Percentiles rank a stretch among this genome's conserved stretches.
Conservation (phyloP, 225 moss, liverwort and hornwort genomes). For the Neckera pumila region DNA sequence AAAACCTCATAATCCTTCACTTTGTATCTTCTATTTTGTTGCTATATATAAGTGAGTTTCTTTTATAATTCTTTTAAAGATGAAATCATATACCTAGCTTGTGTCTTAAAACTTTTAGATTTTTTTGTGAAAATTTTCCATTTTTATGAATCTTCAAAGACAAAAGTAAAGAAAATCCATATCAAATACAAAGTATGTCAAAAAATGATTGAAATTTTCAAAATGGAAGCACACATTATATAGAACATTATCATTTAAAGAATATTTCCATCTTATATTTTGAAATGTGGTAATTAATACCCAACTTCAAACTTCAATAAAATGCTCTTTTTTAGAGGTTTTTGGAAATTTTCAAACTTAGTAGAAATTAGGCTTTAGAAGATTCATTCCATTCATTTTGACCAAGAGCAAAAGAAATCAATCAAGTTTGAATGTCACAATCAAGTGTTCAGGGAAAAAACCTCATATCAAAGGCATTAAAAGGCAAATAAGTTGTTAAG, state of each 20-base stretch:
- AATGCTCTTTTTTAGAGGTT: neutral
- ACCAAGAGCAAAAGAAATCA: neutral
- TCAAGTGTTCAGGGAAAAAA: neutral
- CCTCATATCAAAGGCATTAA: neutral
- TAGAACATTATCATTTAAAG: neutral
- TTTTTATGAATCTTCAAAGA: neutral
- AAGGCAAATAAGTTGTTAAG: neutral
- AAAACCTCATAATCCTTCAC: neutral
- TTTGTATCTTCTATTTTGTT: neutral
- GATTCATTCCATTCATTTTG: neutral
- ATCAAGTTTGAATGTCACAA: neutral
- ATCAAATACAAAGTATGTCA: neutral
- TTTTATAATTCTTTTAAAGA: no score
- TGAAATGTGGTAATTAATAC: neutral
- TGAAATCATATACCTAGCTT: neutral
- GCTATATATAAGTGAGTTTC: neutral
- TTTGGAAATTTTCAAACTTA: neutral
- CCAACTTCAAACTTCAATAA: neutral
- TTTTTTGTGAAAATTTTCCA: neutral
- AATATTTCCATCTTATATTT: neutral
- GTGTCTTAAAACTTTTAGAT: neutral
- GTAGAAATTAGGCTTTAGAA: neutral
- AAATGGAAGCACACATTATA: neutral
- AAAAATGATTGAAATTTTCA: rapidly evolving
- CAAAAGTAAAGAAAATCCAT: neutral